Conservation (phyloP, 1,139 yeast genomes). For the Geotrichum australiense region DNA sequence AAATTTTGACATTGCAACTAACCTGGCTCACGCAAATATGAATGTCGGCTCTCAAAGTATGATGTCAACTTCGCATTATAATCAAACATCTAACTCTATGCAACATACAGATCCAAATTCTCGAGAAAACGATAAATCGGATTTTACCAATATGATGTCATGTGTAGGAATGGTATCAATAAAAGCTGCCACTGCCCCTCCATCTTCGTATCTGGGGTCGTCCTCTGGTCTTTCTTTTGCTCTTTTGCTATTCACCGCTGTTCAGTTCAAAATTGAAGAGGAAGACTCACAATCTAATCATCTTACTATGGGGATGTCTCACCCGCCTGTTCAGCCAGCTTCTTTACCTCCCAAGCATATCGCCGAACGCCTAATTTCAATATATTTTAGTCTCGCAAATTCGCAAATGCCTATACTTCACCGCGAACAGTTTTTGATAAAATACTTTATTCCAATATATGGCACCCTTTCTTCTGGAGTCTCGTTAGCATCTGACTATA, state of each 20-base stretch:
- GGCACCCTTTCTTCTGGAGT: constrained; percentile 54
- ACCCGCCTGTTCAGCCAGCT: constrained; percentile 37
- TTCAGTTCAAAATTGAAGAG: no score
- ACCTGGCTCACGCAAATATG: constrained; percentile 25
- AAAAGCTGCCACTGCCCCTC: constrained; percentile 22
- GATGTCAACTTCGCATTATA: not conserved
- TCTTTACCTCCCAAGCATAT: constrained; percentile 61
- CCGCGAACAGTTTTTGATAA: constrained; percentile 61
- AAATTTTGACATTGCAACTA: not conserved
- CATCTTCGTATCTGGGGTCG: constrained; percentile 44
- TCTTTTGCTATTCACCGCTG: constrained; percentile 66
- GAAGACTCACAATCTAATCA: not conserved
- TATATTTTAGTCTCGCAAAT: constrained; percentile 72
- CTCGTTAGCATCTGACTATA: constrained; percentile 55
- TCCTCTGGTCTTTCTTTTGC: constrained; percentile 67
- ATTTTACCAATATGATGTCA: no score
- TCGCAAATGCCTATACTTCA: constrained; percentile 77
- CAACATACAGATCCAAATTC: no score
- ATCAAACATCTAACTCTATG: not conserved
- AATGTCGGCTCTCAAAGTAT: constrained; percentile 21
- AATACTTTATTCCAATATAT: constrained; percentile 69
- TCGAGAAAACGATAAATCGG: no score
- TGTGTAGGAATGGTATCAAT: no score
- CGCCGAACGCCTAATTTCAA: constrained; percentile 60
- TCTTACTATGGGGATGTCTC: no score